Percentiles rank a stretch among this genome's conserved stretches.
phyloP scores from a whole-genome alignment of 176 grass and related monocot species.

The Cenchrus americanus region DNA sequence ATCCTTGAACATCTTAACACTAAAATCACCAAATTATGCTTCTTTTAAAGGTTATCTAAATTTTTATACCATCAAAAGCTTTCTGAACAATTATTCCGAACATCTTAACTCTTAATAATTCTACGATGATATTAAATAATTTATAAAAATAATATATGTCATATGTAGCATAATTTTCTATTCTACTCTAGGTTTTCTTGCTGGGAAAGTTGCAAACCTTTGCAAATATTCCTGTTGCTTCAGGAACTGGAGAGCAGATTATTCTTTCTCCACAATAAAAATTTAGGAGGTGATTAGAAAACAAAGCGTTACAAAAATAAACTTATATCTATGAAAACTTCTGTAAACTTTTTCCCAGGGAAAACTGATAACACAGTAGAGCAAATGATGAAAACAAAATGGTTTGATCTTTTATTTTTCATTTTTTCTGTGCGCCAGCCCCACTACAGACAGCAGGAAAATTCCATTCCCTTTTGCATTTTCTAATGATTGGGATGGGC shows the following conservation, averaged over 20 bases:
- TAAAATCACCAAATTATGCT: no score
- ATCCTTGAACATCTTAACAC: no score
- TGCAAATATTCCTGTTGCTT: slow-evolving; percentile 50
- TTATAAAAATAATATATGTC: no score
- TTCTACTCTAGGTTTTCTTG: slow-evolving; percentile 51
- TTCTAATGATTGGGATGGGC: slow-evolving; percentile 52
- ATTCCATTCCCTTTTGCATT: slow-evolving; percentile 57
- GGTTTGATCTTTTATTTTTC: slow-evolving; percentile 27
- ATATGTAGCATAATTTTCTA: no score
- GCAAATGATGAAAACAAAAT: slow-evolving; percentile 47
- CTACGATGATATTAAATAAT: no score
- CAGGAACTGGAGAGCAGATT: background rate
- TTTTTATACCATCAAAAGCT: no score
- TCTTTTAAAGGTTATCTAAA: no score
- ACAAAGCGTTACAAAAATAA: slow-evolving; percentile 39
- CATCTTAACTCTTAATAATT: no score
- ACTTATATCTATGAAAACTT: slow-evolving; percentile 27
- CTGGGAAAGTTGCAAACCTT: slow-evolving; percentile 53
- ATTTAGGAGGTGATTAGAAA: slow-evolving; percentile 40
- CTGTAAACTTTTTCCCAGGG: background rate
- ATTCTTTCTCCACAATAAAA: slow-evolving; percentile 48
- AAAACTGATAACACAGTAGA: slow-evolving; percentile 18
- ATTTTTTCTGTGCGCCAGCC: background rate
- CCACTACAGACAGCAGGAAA: slow-evolving; percentile 55
- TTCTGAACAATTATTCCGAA: no score